These are phyloP conservation scores for Nothophytophthora sp. DNA, from an alignment of 352 stramenopile species.

Conservation along the genomic window DNA sequence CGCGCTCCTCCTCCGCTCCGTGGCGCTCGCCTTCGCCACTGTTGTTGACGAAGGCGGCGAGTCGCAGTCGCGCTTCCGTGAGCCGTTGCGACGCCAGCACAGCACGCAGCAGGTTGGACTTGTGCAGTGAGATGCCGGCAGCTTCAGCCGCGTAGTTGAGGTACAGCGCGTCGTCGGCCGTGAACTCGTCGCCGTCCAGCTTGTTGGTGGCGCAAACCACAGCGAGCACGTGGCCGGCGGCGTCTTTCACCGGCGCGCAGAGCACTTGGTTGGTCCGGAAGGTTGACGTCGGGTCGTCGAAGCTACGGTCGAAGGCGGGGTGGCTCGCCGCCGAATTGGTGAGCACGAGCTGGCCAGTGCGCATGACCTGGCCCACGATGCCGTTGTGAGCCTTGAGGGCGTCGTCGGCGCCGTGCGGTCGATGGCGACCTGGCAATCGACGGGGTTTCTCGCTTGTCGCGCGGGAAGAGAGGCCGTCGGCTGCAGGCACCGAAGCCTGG, in stretches of 20 bases:
- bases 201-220: constrained; percentile 77
- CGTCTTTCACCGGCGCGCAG: constrained; percentile 59
- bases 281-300: constrained; percentile 50
- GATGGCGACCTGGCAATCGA: constrained; percentile 8
- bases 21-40: constrained; percentile 28
- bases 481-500: not conserved
- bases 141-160: constrained; percentile 76
- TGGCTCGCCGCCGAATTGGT: constrained; percentile 63
- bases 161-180: constrained; percentile 65
- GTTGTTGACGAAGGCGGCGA: constrained; percentile 61
- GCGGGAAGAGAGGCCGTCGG: no score
- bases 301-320: constrained; percentile 55
- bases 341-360: constrained; percentile 59
- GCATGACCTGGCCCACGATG: constrained; percentile 69
- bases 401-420: constrained; percentile 37
- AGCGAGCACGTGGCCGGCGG: constrained; percentile 50
- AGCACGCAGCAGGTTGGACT: constrained; percentile 58
- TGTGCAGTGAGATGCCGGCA: constrained; percentile 73
- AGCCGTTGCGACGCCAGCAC: constrained; percentile 70
- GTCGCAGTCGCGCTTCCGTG: constrained; percentile 57
- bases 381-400: constrained; percentile 68
- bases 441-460: constrained; percentile 3
- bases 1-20: constrained; percentile 19
- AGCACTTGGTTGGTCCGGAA: constrained; percentile 60
- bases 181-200: constrained; percentile 65